Percentiles rank a stretch among this genome's conserved stretches.
phyloP scores from a whole-genome alignment of 1,284 basidiomycete genomes.

The Ceratobasidium sp. region DNA sequence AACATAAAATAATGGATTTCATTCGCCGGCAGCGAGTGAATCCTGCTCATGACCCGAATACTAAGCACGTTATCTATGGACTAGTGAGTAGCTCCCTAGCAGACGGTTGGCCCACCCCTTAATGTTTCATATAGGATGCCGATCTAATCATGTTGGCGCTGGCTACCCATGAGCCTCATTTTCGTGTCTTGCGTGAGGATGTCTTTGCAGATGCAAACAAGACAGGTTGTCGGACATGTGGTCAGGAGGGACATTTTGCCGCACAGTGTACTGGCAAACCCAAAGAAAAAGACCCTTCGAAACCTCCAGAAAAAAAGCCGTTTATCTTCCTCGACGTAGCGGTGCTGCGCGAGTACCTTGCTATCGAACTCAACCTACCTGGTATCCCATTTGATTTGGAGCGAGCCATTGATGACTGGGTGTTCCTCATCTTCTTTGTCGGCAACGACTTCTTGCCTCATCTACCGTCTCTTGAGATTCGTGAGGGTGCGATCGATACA shows the following conservation, averaged over 20 bases:
- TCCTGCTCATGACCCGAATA: constrained; percentile 92
- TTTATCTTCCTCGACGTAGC: constrained; percentile 99
- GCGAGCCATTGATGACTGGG: constrained; percentile 99
- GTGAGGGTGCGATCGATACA: constrained; percentile 98
- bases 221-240: constrained; percentile 88
- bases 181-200: constrained; percentile 97
- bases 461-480: constrained; percentile 96
- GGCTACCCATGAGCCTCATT: constrained; percentile 97
- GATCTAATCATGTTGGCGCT: constrained; percentile 99
- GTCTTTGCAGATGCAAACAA: constrained; percentile 89
- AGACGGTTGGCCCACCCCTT: neutral
- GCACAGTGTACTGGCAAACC: constrained; percentile 82
- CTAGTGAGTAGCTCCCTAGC: constrained; percentile 62
- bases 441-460: constrained; percentile 99
- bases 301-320: constrained; percentile 86
- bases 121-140: constrained; percentile 73
- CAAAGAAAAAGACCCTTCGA: constrained; percentile 56
- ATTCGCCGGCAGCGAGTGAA: constrained; percentile 91
- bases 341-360: constrained; percentile 95
- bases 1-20: constrained; percentile 99
- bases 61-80: constrained; percentile 96
- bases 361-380: constrained; percentile 89
- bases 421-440: constrained; percentile 99
- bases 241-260: constrained; percentile 92
- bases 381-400: constrained; percentile 86